Base-by-base conservation (phyloP, 169 alveolate species). In the Sarcocystis neurona region DNA sequence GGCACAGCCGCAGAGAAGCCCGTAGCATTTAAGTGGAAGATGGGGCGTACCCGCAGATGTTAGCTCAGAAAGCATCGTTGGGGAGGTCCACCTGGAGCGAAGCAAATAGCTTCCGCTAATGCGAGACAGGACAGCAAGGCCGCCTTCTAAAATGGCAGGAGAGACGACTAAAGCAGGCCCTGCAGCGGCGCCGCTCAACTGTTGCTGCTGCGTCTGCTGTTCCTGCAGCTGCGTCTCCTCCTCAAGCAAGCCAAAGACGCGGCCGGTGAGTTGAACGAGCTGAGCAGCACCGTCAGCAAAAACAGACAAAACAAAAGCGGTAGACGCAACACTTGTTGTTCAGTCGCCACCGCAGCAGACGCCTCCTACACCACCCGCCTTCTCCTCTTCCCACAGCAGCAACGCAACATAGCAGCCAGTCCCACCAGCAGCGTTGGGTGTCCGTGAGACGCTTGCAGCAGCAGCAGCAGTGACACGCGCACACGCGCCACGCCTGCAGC, bases 221-320 rank as follows among this genome's bases (percentile, higher is more conserved):
- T 63, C 75, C 43, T 63, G 75, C 75, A 63, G 75, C 27, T 15
- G 27, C 41, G 32, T n/a, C n/a, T 63, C 75, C 32, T n/a, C 75
- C 32, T 63, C 46, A 15, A 63, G 41, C 37, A 63, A 43, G 0
- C 46, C 27, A 63, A 63, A 63, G 8, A 63, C 75, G 44, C 32
- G 75, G 6, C 75, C n/a, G 0, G 43, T 30, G 6, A 63, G 44
- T n/a, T 63, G 75, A n/a, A 63, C 32, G 43, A 63, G 44, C 75
- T 63, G 60, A n/a, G n/a, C 60, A 63, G 43, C 1, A 37, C 27
- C 75, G 72, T 37, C 27, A n/a, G 8, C 18, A 6, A 6, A 58
- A 27, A 58, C 70, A 63, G 75, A n/a, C n/a, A n/a, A n/a, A n/a
- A n/a, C n/a, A n/a, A n/a, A n/a, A n/a, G n/a, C n/a, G n/a, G n/a